Conservation (phyloP, 768 basidiomycete species). For the Collybiopsis luxurians region DNA sequence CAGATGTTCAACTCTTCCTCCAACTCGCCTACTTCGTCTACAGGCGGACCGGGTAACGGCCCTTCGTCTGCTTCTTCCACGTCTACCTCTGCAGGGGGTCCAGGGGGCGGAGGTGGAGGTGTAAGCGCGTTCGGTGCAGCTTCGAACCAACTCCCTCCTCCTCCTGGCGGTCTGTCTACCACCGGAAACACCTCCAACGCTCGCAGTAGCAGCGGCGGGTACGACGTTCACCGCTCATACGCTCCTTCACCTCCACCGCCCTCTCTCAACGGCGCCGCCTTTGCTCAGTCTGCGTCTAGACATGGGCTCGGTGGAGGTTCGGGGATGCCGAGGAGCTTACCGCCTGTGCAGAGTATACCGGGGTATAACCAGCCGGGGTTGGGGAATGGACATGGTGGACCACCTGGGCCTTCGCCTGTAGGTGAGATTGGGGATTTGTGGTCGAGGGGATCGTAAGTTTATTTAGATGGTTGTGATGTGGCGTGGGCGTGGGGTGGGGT, state of each 20-base stretch:
- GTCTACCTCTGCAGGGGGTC: not conserved
- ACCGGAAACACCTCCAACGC: too few species aligned
- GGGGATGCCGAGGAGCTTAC: not conserved
- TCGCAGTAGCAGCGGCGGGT: not conserved
- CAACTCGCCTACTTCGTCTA: conserved; percentile 23
- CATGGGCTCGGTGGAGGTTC: not conserved
- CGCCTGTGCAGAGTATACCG: too few species aligned
- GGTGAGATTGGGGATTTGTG: not conserved
- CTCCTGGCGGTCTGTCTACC: too few species aligned
- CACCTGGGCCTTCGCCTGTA: too few species aligned
- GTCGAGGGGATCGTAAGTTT: too few species aligned
- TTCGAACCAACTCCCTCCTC: not conserved
- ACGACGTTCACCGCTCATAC: not conserved
- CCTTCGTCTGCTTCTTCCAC: not conserved
- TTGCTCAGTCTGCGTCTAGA: not conserved
- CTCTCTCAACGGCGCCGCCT: not conserved
- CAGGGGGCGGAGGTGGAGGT: not conserved
- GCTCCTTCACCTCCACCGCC: not conserved
- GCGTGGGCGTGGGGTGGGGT: too few species aligned
- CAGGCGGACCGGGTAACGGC: not conserved
- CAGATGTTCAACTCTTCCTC: conserved; percentile 23
- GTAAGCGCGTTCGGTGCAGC: not conserved
- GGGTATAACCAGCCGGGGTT: not conserved
- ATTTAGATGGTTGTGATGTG: too few species aligned
- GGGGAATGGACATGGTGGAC: not conserved